A percentile compares a stretch with the other conserved stretches of the same genome.
phyloP scores from a whole-genome alignment of 2,329 filamentous ascomycete species.

The Corynespora cassiicola region DNA sequence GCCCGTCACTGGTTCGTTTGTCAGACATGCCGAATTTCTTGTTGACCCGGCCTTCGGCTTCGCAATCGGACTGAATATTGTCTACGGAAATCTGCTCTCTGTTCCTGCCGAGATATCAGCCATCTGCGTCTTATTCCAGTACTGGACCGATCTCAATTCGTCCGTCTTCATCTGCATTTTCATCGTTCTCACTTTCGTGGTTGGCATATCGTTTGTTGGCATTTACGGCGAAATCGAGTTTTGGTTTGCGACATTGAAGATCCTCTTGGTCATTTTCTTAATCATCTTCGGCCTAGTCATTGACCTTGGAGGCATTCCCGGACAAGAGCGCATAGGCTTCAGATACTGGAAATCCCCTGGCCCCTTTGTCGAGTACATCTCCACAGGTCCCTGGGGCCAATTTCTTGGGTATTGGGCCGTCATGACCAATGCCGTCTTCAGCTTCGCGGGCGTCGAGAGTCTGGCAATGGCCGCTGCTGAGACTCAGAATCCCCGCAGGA shows the following conservation, averaged over 20 bases:
- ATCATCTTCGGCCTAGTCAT: slow-evolving; percentile 36
- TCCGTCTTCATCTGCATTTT: slow-evolving; percentile 42
- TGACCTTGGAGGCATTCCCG: slow-evolving; percentile 34
- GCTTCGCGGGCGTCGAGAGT: slow-evolving; percentile 33
- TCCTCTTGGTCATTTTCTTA: slow-evolving; percentile 34
- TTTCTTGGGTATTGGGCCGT: slow-evolving; percentile 66
- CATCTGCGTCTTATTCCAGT: slow-evolving; percentile 32
- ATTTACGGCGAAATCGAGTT: slow-evolving; percentile 55
- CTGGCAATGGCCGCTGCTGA: slow-evolving; percentile 38
- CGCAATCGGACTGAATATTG: slow-evolving; percentile 59
- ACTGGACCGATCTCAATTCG: slow-evolving; percentile 38
- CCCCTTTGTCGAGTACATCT: slow-evolving; percentile 51
- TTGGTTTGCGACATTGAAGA: slow-evolving; percentile 56
- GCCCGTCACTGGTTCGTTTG: slow-evolving; percentile 59
- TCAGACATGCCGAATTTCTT: slow-evolving; percentile 58
- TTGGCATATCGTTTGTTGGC: slow-evolving; percentile 36
- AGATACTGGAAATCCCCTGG: slow-evolving; percentile 72
- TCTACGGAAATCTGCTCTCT: slow-evolving; percentile 62
- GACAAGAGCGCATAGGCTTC: slow-evolving; percentile 59
- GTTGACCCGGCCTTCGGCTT: slow-evolving; percentile 57
- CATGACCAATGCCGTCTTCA: slow-evolving; percentile 58
- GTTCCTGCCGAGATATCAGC: slow-evolving; percentile 40
- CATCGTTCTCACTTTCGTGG: slow-evolving; percentile 38
- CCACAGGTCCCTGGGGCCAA: slow-evolving; percentile 62
- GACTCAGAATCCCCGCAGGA: slow-evolving; percentile 35